Conservation (phyloP, 306 rosid species). For the Lotus japonicus region DNA sequence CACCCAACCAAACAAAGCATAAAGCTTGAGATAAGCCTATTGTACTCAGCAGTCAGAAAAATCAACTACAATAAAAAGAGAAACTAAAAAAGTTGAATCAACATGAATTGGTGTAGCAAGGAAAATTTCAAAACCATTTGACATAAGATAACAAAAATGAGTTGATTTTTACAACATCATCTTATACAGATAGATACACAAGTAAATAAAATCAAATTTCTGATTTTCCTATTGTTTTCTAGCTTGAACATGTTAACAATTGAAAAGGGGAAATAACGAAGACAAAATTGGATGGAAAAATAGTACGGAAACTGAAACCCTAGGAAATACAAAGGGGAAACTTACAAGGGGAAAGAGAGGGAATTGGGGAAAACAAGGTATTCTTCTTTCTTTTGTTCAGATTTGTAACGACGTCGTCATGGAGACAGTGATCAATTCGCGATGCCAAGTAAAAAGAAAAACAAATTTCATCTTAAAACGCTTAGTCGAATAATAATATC, state of each 20-base stretch:
- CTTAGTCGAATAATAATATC: too few species aligned
- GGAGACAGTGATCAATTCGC: not conserved
- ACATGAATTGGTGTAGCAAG: not conserved
- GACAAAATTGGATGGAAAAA: not conserved
- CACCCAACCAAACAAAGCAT: too few species aligned
- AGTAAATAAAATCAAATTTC: not conserved
- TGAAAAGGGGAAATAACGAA: not conserved
- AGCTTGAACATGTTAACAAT: not conserved
- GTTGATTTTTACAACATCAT: not conserved
- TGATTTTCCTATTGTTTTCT: not conserved
- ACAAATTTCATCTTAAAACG: too few species aligned
- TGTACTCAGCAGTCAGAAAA: not conserved
- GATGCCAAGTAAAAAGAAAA: too few species aligned
- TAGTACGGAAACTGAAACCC: not conserved
- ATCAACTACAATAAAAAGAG: not conserved
- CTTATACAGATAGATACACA: too few species aligned
- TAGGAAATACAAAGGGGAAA: not conserved
- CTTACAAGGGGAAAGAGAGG: not conserved
- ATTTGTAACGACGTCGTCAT: not conserved
- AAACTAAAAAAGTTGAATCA: not conserved
- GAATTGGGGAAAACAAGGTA: too few species aligned
- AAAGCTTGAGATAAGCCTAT: not conserved
- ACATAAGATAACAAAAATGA: not conserved
- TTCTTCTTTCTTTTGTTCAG: not conserved
- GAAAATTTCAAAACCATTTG: not conserved